Conservation (phyloP, 169 alveolate species). For the Eimeria mitis region DNA sequence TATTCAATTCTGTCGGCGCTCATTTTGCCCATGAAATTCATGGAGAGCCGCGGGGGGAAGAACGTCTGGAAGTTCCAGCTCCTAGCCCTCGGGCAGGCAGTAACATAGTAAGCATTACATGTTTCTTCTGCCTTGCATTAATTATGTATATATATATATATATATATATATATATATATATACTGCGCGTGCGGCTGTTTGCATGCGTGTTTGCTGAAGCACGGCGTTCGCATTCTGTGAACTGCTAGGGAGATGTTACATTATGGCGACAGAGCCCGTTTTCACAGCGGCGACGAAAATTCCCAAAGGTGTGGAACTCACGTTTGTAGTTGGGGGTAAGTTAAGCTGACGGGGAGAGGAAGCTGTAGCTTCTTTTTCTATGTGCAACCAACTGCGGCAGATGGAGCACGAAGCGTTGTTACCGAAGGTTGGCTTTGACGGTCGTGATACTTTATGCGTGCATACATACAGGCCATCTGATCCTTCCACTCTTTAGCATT, state of each 20-base stretch:
- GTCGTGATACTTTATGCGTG: neutral
- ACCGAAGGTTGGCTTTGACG: neutral
- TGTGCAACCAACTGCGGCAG: neutral
- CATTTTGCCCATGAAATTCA: slow-evolving; percentile 56
- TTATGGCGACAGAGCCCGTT: neutral
- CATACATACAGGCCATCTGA: slow-evolving; percentile 35
- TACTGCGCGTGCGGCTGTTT: neutral
- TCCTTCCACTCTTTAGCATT: slow-evolving; percentile 42
- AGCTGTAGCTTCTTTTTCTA: neutral
- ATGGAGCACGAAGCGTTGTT: neutral
- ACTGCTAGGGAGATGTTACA: slow-evolving; percentile 23
- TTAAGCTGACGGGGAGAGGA: neutral
- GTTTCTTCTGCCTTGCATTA: neutral
- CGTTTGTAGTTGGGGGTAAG: slow-evolving; percentile 44
- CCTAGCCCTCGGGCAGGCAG: slow-evolving; percentile 62
- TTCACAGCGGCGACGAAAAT: slow-evolving; percentile 21
- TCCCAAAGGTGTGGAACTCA: slow-evolving; percentile 32
- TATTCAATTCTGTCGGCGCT: slow-evolving; percentile 39
- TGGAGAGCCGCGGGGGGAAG: slow-evolving; percentile 61
- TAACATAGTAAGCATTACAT: slow-evolving; percentile 41
- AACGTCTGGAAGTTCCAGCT: slow-evolving; percentile 57
- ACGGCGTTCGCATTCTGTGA: slow-evolving; percentile 32
- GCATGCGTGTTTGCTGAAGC: slow-evolving; percentile 32
- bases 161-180: too few relatives aligned
- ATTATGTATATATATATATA: neutral